phyloP scores from a whole-genome alignment of 163 green algal genomes.

The Scenedesmus sp. region DNA sequence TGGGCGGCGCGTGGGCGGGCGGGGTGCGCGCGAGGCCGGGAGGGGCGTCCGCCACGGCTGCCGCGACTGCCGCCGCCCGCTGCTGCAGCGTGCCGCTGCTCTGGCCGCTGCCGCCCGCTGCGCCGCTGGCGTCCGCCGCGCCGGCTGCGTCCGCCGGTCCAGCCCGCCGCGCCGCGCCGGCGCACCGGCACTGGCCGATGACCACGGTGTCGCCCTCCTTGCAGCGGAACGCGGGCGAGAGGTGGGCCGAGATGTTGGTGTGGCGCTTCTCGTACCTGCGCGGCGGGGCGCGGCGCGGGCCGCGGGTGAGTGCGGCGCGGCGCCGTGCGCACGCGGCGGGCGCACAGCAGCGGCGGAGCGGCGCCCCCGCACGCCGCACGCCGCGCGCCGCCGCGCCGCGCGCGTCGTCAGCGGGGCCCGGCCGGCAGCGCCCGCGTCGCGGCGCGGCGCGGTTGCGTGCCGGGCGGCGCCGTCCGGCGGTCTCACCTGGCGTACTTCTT shows the following conservation, averaged over 20 bases:
- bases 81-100: background rate
- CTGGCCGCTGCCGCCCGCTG: background rate
- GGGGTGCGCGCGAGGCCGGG: too few relatives aligned
- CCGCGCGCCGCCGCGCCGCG: too few relatives aligned
- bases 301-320: too few relatives aligned
- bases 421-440: too few relatives aligned
- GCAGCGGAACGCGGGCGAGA: constrained; percentile 96
- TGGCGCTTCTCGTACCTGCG: constrained; percentile 99
- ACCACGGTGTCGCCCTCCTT: constrained; percentile 96
- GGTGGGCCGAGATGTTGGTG: constrained; percentile 95
- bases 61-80: background rate
- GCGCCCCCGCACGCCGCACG: too few relatives aligned
- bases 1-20: too few relatives aligned
- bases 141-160: background rate
- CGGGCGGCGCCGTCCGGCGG: background rate
- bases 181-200: constrained; percentile 96
- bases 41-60: too few relatives aligned
- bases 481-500: constrained; percentile 95
- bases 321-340: too few relatives aligned
- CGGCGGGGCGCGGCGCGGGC: background rate
- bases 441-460: too few relatives aligned
- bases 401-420: too few relatives aligned
- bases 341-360: too few relatives aligned
- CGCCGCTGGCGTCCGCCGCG: too few relatives aligned
- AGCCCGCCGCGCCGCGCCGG: background rate